Conservation (phyloP, 805 yeast genomes). For the Spathaspora girioi region DNA sequence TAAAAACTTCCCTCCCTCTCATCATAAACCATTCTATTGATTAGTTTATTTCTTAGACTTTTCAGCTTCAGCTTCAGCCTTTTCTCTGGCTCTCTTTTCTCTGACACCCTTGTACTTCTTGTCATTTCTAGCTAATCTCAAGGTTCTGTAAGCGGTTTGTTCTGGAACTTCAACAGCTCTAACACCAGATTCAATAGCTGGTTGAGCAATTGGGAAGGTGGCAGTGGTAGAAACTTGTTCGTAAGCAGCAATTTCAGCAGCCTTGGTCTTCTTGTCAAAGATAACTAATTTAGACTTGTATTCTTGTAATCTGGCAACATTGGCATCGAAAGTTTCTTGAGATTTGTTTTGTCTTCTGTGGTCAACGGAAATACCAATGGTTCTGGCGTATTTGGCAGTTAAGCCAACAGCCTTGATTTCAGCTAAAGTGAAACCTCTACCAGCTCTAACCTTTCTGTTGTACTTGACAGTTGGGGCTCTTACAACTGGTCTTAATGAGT, state of each 20-base stretch:
- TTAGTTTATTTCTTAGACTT: constrained; percentile 82
- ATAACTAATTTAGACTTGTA: constrained; percentile 94
- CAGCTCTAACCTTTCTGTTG: constrained; percentile 99
- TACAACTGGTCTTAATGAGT: constrained; percentile 93
- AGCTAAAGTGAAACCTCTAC: constrained; percentile 98
- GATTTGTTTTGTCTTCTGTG: constrained; percentile 99
- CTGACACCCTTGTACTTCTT: constrained; percentile 93
- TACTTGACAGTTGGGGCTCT: constrained; percentile 98
- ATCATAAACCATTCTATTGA: neutral
- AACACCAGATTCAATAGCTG: constrained; percentile 67
- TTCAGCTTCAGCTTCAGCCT: constrained; percentile 99
- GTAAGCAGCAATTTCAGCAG: constrained; percentile 61
- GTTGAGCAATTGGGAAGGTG: constrained; percentile 89
- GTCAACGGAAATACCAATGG: constrained; percentile 98
- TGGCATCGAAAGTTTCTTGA: constrained; percentile 89
- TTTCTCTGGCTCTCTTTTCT: constrained; percentile 95
- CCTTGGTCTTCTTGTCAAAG: constrained; percentile 83
- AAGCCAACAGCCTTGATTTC: constrained; percentile 98
- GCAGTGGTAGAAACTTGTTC: constrained; percentile 75
- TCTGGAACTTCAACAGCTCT: constrained; percentile 82
- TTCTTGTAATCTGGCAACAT: constrained; percentile 95
- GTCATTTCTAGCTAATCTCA: constrained; percentile 92
- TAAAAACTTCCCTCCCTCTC: neutral
- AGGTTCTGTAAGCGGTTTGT: constrained; percentile 83
- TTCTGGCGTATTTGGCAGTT: constrained; percentile 89